Conservation (phyloP, 2,329 filamentous ascomycete genomes). For the Gremmenia infestans region DNA sequence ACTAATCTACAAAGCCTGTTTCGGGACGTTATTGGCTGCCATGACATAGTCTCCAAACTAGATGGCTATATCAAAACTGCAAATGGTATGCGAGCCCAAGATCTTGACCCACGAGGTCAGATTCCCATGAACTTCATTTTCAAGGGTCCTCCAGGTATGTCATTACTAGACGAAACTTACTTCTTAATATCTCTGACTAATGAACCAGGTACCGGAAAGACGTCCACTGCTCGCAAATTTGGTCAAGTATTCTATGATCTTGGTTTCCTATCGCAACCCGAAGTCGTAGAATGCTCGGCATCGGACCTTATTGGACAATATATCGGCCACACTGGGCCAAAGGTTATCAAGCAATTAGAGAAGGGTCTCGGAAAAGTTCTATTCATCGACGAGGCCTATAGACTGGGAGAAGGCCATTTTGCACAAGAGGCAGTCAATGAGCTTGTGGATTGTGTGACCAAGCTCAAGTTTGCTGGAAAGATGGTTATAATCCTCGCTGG, state of each 20-base stretch:
- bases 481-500: slow-evolving; percentile 54
- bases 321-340: slow-evolving; percentile 64
- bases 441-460: slow-evolving; percentile 49
- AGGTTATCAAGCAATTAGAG: slow-evolving; percentile 56
- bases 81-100: slow-evolving; percentile 39
- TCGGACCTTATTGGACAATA: slow-evolving; percentile 65
- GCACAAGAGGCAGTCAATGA: slow-evolving; percentile 66
- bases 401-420: slow-evolving; percentile 45
- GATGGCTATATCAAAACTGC: slow-evolving; percentile 43
- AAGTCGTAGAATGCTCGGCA: slow-evolving; percentile 62
- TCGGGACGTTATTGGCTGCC: slow-evolving; percentile 45
- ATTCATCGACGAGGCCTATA: slow-evolving; percentile 56
- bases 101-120: slow-evolving; percentile 44
- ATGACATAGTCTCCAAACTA: slow-evolving; percentile 44
- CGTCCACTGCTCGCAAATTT: slow-evolving; percentile 67
- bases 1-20: slow-evolving; percentile 44
- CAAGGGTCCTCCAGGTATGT: slow-evolving; percentile 53
- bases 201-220: slow-evolving; percentile 60
- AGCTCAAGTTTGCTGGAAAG: slow-evolving; percentile 44
- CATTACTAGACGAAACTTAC: slow-evolving; percentile 54
- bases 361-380: slow-evolving; percentile 47
- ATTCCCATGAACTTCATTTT: slow-evolving; percentile 57
- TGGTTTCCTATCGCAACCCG: slow-evolving; percentile 55
- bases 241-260: slow-evolving; percentile 72
- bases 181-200: slow-evolving; percentile 3